These are phyloP conservation scores for Penicillium sp. DNA, from an alignment of 2,329 filamentous ascomycete genomes.

Conservation along the genomic window DNA sequence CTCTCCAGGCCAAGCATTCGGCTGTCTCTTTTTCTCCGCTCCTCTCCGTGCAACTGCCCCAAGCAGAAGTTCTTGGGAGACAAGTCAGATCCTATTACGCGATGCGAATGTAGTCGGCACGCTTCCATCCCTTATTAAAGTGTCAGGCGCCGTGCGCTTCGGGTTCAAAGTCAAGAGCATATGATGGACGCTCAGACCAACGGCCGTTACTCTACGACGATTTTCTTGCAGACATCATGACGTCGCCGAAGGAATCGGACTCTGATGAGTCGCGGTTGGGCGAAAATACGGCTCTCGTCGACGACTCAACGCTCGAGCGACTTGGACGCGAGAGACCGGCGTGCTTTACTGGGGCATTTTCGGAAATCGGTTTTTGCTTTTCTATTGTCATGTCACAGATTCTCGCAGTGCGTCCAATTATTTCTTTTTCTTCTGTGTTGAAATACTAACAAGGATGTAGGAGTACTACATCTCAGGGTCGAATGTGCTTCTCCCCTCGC, in stretches of 20 bases:
- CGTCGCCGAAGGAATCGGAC: slow-evolving; percentile 10
- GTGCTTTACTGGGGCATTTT: slow-evolving; percentile 56
- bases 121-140: neutral
- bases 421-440: neutral
- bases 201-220: neutral
- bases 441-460: slow-evolving; percentile 34
- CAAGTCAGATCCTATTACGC: neutral
- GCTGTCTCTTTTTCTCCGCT: neutral
- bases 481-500: slow-evolving; percentile 67
- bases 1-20: neutral
- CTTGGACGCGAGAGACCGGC: slow-evolving; percentile 67
- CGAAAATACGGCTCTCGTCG: slow-evolving; percentile 25
- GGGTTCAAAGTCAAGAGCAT: neutral
- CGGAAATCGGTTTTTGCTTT: slow-evolving; percentile 68
- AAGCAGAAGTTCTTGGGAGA: slow-evolving; percentile 11
- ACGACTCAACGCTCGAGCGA: slow-evolving; percentile 52
- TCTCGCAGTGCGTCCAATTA: slow-evolving; percentile 54
- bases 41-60: slow-evolving; percentile 8
- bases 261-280: slow-evolving; percentile 14
- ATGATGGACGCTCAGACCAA: neutral
- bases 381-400: slow-evolving; percentile 68
- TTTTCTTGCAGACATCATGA: neutral
- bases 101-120: neutral
- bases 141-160: neutral
- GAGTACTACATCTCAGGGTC: slow-evolving; percentile 83